Conservation (phyloP, 1,284 basidiomycete genomes). For the Ganoderma leucocontextum region DNA sequence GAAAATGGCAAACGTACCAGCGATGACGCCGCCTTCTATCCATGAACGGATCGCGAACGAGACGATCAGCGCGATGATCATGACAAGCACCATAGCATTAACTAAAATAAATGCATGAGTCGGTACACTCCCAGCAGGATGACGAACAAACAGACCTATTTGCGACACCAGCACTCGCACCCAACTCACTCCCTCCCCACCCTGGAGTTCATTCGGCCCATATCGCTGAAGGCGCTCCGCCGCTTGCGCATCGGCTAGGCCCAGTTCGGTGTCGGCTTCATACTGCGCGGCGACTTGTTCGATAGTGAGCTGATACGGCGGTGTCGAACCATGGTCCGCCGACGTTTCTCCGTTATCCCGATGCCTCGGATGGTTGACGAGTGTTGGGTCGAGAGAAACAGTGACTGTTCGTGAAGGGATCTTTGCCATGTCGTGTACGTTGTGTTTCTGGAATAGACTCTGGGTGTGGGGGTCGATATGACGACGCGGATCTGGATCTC, state of each 20-base stretch:
- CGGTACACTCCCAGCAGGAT: background rate
- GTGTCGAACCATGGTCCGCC: background rate
- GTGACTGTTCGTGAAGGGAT: background rate
- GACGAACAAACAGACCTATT: slow-evolving; percentile 11
- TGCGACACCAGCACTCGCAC: slow-evolving; percentile 14
- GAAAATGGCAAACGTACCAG: slow-evolving; percentile 21
- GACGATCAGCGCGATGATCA: slow-evolving; percentile 24
- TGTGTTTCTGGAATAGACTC: background rate
- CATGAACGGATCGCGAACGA: slow-evolving; percentile 27
- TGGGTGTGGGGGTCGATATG: background rate
- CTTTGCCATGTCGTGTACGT: background rate
- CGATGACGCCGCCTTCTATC: slow-evolving; percentile 32
- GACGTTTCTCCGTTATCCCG: background rate
- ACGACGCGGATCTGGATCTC: slow-evolving; percentile 2
- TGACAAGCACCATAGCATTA: slow-evolving; percentile 17
- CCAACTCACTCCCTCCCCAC: slow-evolving; percentile 22
- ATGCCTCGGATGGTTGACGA: background rate
- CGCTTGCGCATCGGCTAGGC: background rate
- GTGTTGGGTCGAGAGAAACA: background rate
- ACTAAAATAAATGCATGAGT: background rate
- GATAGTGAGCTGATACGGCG: background rate
- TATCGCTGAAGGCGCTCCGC: slow-evolving; percentile 11
- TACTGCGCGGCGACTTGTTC: background rate
- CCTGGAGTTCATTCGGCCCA: slow-evolving; percentile 17
- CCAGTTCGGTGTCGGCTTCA: background rate